A percentile compares a stretch with the other conserved stretches of the same genome.
These are phyloP conservation scores for Candida vaughaniae DNA, from an alignment of 805 yeast genomes.

Conservation along the genomic window DNA sequence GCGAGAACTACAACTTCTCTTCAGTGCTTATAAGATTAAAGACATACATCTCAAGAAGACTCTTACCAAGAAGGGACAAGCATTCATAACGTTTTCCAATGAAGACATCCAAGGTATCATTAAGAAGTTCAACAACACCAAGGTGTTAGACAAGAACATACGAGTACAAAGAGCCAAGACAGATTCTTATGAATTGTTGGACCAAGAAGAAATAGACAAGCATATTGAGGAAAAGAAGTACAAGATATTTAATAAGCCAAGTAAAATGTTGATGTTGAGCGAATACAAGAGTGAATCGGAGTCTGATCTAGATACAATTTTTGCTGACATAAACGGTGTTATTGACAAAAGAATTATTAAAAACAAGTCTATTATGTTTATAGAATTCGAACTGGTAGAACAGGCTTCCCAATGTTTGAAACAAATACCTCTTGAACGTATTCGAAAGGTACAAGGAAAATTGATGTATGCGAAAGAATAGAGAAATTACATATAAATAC, in stretches of 20 bases:
- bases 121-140: slow-evolving; percentile 36
- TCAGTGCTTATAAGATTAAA: slow-evolving; percentile 43
- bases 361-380: slow-evolving; percentile 70
- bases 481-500: background rate
- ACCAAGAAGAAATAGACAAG: slow-evolving; percentile 20
- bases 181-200: slow-evolving; percentile 13
- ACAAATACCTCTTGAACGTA: background rate
- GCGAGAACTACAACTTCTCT: slow-evolving; percentile 39
- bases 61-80: slow-evolving; percentile 76
- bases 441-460: slow-evolving; percentile 4
- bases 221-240: slow-evolving; percentile 19
- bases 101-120: slow-evolving; percentile 47
- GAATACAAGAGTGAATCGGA: background rate
- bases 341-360: slow-evolving; percentile 65
- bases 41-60: slow-evolving; percentile 50
- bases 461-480: slow-evolving; percentile 9
- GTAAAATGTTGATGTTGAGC: slow-evolving; percentile 8
- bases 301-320: slow-evolving; percentile 27
- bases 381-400: slow-evolving; percentile 65
- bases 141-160: slow-evolving; percentile 36
- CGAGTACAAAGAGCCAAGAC: slow-evolving; percentile 8
- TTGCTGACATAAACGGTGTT: slow-evolving; percentile 58
- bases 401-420: slow-evolving; percentile 43
- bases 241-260: slow-evolving; percentile 10
- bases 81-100: slow-evolving; percentile 61